A percentile compares a stretch with the other conserved stretches of the same genome.
Evolutionary conservation across 2,329 filamentous ascomycete genomes (phyloP).

Genomic region (Trematosphaeria pertusa): DNA sequence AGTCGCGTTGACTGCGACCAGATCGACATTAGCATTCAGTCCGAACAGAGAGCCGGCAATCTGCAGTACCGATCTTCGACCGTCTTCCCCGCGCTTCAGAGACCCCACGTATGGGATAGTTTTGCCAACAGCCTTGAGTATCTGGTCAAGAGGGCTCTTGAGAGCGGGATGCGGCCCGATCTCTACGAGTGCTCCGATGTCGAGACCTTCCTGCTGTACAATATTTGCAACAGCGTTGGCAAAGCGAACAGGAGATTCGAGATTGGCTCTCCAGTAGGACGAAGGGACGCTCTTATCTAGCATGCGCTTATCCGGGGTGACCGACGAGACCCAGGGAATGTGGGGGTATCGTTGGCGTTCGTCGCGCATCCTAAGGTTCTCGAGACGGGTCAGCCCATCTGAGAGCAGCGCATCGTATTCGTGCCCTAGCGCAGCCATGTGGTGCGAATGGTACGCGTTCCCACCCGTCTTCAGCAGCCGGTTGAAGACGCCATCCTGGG

Average conservation of each 20-base stretch:
- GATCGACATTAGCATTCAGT: conserved; percentile 13
- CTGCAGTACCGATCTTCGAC: conserved; percentile 12
- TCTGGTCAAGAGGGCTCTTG: conserved; percentile 4
- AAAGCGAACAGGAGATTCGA: conserved; percentile 28
- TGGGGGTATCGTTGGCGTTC: background rate
- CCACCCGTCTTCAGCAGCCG: conserved; percentile 23
- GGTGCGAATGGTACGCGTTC: conserved; percentile 36
- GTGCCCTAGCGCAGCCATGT: conserved; percentile 26
- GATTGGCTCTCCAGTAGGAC: conserved; percentile 31
- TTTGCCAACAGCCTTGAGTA: conserved; percentile 23
- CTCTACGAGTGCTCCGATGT: conserved; percentile 5
- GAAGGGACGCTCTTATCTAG: background rate
- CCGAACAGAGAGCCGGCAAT: conserved; percentile 21
- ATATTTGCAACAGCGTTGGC: conserved; percentile 3
- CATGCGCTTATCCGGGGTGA: conserved; percentile 7
- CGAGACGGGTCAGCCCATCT: background rate
- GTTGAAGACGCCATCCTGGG: conserved; percentile 12
- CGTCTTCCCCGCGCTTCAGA: conserved; percentile 20
- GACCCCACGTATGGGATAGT: conserved; percentile 8
- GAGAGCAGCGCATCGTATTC: conserved; percentile 12
- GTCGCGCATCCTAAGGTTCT: background rate
- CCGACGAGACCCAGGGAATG: conserved; percentile 19
- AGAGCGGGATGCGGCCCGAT: conserved; percentile 11
- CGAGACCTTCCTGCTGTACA: background rate
- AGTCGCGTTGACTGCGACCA: conserved; percentile 20